A percentile compares a stretch with the other conserved stretches of the same genome.
These are phyloP conservation scores for Xylariaceae sp. DNA, from an alignment of 2,329 filamentous ascomycete species.

Conservation along the genomic window DNA sequence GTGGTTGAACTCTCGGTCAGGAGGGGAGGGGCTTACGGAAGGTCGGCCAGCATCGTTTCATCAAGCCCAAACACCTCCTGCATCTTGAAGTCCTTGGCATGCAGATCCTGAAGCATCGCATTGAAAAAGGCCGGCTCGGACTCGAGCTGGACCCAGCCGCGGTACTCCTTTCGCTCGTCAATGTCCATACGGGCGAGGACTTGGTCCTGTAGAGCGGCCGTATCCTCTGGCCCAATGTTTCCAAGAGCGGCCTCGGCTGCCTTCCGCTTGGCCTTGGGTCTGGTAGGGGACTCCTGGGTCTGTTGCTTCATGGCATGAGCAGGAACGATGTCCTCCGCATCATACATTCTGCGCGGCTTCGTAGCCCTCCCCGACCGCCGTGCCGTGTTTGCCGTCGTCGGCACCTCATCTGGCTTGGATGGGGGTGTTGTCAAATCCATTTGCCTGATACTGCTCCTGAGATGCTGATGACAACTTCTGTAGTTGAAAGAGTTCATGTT, in stretches of 20 bases:
- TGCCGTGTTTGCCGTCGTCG: background rate
- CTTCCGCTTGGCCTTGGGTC: conserved; percentile 44
- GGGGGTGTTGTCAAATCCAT: background rate
- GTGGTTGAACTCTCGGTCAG: conserved; percentile 14
- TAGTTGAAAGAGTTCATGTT: no score
- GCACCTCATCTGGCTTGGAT: background rate
- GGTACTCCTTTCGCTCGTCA: conserved; percentile 56
- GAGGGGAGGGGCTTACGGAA: conserved; percentile 49
- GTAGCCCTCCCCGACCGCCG: conserved; percentile 22
- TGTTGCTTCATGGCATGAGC: no score
- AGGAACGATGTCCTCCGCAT: conserved; percentile 18
- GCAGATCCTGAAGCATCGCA: conserved; percentile 72
- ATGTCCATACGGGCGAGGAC: conserved; percentile 42
- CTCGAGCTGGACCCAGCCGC: conserved; percentile 78
- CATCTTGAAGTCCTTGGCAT: conserved; percentile 66
- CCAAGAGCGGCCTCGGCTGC: conserved; percentile 32
- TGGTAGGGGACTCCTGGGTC: conserved; percentile 4
- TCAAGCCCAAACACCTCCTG: conserved; percentile 74
- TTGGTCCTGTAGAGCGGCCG: conserved; percentile 35
- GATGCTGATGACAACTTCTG: no score
- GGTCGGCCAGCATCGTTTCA: conserved; percentile 52
- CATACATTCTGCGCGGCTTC: conserved; percentile 20
- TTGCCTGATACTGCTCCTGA: no score
- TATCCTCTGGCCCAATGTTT: conserved; percentile 32
- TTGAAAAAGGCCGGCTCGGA: conserved; percentile 88